phyloP scores from a whole-genome alignment of 768 basidiomycete species.

The Podaxis rugospora region DNA sequence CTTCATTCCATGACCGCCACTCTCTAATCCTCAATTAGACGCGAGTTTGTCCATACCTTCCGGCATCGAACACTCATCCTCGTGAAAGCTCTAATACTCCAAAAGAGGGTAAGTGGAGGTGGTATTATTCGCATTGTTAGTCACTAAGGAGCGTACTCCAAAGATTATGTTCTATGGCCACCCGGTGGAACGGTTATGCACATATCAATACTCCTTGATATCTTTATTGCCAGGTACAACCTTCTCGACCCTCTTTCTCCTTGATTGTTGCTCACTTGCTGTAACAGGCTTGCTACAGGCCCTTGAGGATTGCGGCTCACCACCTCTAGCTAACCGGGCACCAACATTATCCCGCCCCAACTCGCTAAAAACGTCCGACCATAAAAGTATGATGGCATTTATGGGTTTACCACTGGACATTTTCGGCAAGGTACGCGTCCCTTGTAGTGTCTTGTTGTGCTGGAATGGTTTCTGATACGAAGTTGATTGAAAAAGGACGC shows the following conservation, averaged over 20 bases:
- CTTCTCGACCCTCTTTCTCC: neutral
- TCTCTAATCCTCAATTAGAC: conserved; percentile 35
- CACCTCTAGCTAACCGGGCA: conserved; percentile 67
- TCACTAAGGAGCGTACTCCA: neutral
- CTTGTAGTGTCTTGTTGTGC: neutral
- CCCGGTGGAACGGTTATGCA: conserved; percentile 93
- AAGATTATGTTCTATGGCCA: conserved; percentile 97
- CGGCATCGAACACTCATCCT: conserved; percentile 88
- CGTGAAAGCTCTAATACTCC: conserved; percentile 92
- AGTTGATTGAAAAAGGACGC: conserved; percentile 52
- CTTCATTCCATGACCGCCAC: conserved; percentile 5
- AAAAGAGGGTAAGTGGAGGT: conserved; percentile 67
- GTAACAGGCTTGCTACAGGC: conserved; percentile 75
- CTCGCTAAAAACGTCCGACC: conserved; percentile 83
- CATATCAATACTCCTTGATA: conserved; percentile 96
- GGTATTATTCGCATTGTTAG: neutral
- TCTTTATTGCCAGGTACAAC: conserved; percentile 81
- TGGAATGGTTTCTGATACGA: neutral
- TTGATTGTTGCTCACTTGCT: neutral
- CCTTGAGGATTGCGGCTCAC: conserved; percentile 89
- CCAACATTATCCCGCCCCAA: conserved; percentile 61
- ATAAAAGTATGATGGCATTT: conserved; percentile 86
- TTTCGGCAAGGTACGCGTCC: conserved; percentile 71
- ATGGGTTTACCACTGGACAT: conserved; percentile 90
- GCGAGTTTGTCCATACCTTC: conserved; percentile 92